Evolutionary conservation across 106 monocot species (phyloP), one percentile per base, ranked within the genome.

Genomic region (Allium fistulosum): DNA sequence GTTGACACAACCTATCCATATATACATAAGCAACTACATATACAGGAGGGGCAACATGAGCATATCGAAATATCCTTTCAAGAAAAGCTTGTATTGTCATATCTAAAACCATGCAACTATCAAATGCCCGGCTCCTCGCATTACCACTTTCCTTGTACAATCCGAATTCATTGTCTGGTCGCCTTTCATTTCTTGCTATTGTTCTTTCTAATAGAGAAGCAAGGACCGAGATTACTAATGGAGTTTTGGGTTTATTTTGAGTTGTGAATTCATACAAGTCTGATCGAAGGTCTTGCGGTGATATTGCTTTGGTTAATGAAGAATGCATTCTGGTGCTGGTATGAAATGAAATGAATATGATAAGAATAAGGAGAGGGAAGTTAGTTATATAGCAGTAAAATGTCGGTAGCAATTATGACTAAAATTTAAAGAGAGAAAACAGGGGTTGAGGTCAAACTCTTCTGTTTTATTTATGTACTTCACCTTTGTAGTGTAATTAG

Each of bases 11-110:
- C 18, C 92, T 75, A 46, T 93, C 92, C 74, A 88, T 62, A 67
- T 93, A 93, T 4, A 81, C 92, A 65, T 93, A 93, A 13, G 92
- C 85, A 9, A 93, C 85, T 45, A 93, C 92, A 61, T 80, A 93
- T 9, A 93, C 85, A 15, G 83, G 66, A 22, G 92, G 85, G 45
- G 76, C 63, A 9, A 83, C 77, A 10, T 69, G 63, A 13, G 85
- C 81, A 70, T 88, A 88, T 49, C 81, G 72, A 67, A 75, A 83
- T 57, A 93, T 69, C 68, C 92, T 74, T 78, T 83, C 88, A 7
- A 93, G 74, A 61, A 88, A 93, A 5, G 80, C 71, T 14, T 75
- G 83, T 60, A 93, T 71, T 53, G 51, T 83, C 81, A 88, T 84
- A 71, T 93, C 83, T 15, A 85, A 67, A 9, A 88, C 88, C 10